Base-by-base conservation (phyloP, 2,329 filamentous ascomycete species). In the Metarhizium robertsii region DNA sequence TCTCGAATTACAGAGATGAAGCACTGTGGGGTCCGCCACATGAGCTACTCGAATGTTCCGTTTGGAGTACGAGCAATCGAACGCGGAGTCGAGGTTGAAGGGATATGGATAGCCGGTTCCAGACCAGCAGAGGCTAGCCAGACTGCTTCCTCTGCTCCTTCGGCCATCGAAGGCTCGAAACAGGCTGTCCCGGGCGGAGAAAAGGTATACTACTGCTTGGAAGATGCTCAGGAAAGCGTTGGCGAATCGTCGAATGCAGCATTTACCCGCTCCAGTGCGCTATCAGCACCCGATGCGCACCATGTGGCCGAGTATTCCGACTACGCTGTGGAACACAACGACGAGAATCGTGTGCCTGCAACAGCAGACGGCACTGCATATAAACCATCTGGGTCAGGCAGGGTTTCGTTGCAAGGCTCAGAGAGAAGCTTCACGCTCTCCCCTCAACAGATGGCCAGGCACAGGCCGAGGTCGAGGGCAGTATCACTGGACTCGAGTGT, bases 41-140 rank as follows among this genome's bases (percentile, higher is more conserved):
- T 67, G 53, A 64, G 67, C 32, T 57, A 63, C 18, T 75, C 81
- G 52, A 85, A 89, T 10, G 82, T 95, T 40, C 91, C 90, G 0
- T 96, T 96, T 64, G 92, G 92, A 20, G 83, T 94, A 53, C 84
- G 88, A 62, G 92, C 92, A 6, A 82, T 96, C 50, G 86, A 96
- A 67, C 87, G 82, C 61, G 91, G 91, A 6, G 77, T 95, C 47
- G 82, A 92, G 66, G 82, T 95, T 7, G 89, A 95, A 60, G 92
- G 90, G 4, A 91, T 96, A 52, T 90, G 87, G 85, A 83, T 88
- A 52, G 85, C 83, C 29, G 73, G 75, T 53, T 75, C 77, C 48
- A 70, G 72, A 10, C 75, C 74, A 11, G 73, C 75, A 2, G 62
- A 60, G 5, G 51, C 52, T 43, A 66, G 61, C 38, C 63, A 63